Evolutionary conservation across 78 protist species (phyloP).

Genomic region (Dictyostelium purpureum): DNA sequence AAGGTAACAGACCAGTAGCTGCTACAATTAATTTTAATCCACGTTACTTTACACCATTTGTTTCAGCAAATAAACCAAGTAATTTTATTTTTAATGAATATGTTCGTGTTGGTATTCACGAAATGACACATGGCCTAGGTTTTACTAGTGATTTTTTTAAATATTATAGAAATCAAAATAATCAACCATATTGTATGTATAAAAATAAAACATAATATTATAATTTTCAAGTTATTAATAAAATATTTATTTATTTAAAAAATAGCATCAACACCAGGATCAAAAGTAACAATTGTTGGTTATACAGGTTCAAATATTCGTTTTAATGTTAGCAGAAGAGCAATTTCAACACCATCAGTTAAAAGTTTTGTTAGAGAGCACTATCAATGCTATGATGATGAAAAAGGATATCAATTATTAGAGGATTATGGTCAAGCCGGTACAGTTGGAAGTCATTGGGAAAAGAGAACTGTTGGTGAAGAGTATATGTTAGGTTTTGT

Average conservation of each 20-base stretch:
- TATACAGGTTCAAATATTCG: neutral
- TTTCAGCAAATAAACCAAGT: neutral
- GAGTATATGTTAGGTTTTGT: conserved; percentile 49
- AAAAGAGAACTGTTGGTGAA: conserved; percentile 7
- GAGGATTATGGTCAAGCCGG: conserved; percentile 40
- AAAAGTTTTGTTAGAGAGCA: neutral
- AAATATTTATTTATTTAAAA: too few relatives aligned
- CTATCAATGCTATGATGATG: neutral
- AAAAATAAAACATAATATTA: neutral
- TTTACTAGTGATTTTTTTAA: neutral
- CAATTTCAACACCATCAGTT: conserved; percentile 7
- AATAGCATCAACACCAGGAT: too few relatives aligned
- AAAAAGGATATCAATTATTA: neutral
- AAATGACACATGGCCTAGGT: conserved; percentile 64
- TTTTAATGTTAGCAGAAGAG: neutral
- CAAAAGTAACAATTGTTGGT: neutral
- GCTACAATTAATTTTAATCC: conserved; percentile 39
- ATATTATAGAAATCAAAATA: neutral
- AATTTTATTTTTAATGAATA: conserved; percentile 3
- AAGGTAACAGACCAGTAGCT: neutral
- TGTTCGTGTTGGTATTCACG: conserved; percentile 71
- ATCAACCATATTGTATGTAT: neutral
- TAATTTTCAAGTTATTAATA: neutral
- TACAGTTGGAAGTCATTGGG: conserved; percentile 49
- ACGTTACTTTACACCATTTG: neutral